Evolutionary conservation across 306 rosid species (phyloP), one percentile per base, ranked within the genome.

Genomic region (Carpinus fangiana): DNA sequence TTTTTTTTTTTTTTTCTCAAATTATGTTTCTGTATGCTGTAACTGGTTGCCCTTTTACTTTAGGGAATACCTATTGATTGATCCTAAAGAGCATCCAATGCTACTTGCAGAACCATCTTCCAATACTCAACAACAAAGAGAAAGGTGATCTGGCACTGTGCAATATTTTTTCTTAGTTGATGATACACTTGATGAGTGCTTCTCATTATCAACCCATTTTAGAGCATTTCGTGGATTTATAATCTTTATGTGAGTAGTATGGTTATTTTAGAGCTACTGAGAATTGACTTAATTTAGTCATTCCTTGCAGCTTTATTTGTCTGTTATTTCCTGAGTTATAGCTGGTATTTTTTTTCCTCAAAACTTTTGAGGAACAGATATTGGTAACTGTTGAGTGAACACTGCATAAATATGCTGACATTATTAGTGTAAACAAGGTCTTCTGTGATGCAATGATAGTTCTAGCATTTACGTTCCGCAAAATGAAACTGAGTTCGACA

Each of bases 81-180:
- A 95, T 83, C 97, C 99, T 55, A 89, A 89, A 82, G 97, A 95
- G 89, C 99, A 90, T 85, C 99, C 99, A 34, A 93, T 95, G 98
- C 94, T 95, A 75, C 98, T 95, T 76, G 99, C 98, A 12, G 99
- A 95, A 73, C 98, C 99, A 81, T 95, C 96, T 74, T 95, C 82
- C 5, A 95, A 90, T 82, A 79, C 87, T 81, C 99, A 88, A 82
- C 99, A 87, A 73, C 98, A 93, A 82, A 91, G 99, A 82, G 99
- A 95, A 85, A 93, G 92, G 99, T 91, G 75, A 71, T 73, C 36
- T 73, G 46, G 79, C 52, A 66, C 48, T 82, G 10, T 51, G 67
- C 68, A 66, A 55, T 57, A 46, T 21, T 57, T 66, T 70, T 66
- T 70, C 73, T 66, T 4, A 52, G 51, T 70, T 73, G 34, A 34